Conservation (phyloP, 768 basidiomycete species). For the Xerocomellus intermedius region DNA sequence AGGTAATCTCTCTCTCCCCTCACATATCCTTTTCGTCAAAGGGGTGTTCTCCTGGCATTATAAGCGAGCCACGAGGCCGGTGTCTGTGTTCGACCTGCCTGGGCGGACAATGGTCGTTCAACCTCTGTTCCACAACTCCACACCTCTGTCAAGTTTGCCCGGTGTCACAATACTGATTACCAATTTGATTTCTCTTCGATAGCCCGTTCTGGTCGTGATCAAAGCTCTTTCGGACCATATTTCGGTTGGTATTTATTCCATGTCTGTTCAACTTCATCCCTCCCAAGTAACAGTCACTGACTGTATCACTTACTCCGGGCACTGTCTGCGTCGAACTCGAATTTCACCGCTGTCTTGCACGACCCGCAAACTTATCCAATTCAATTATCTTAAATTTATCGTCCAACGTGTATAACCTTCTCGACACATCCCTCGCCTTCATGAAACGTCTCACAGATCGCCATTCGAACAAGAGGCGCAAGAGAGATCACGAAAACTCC, state of each 20-base stretch:
- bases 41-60: not conserved
- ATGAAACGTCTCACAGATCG: conserved; percentile 43
- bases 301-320: conserved; percentile 4
- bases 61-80: conserved; percentile 28
- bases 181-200: conserved; percentile 12
- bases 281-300: conserved; percentile 14
- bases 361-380: conserved; percentile 10
- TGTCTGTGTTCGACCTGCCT: conserved; percentile 17
- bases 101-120: conserved; percentile 28
- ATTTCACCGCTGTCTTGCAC: conserved; percentile 16
- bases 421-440: conserved; percentile 32
- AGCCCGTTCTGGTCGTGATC: conserved; percentile 28
- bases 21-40: conserved; percentile 7
- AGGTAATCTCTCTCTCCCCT: conserved; percentile 40
- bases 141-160: conserved; percentile 16
- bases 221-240: conserved; percentile 21
- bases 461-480: conserved; percentile 46
- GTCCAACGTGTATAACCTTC: conserved; percentile 10
- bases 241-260: conserved; percentile 31
- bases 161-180: conserved; percentile 19
- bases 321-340: not conserved
- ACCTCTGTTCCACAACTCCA: conserved; percentile 23
- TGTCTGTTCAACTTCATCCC: conserved; percentile 15
- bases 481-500: conserved; percentile 35
- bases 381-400: not conserved